Evolutionary conservation across 306 rosid species (phyloP).

Genomic region (Morella rubra): DNA sequence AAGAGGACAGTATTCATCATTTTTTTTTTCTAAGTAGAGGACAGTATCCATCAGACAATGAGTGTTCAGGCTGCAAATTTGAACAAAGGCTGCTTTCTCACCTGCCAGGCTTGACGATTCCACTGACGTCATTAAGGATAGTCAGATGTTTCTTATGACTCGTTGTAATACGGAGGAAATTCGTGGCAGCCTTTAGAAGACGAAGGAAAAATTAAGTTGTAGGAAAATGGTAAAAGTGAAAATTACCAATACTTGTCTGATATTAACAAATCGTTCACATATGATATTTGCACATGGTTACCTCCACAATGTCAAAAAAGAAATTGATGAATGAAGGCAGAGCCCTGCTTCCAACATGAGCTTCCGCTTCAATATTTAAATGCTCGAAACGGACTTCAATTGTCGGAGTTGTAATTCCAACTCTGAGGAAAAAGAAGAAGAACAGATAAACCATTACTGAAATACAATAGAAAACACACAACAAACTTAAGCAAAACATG

Average conservation of each 20-base stretch:
- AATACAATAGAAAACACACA: background rate
- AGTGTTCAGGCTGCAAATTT: background rate
- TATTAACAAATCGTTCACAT: no score
- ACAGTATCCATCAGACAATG: background rate
- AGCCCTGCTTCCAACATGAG: conserved; percentile 47
- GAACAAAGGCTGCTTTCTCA: conserved; percentile 10
- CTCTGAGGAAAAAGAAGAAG: conserved; percentile 33
- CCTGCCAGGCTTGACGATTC: conserved; percentile 70
- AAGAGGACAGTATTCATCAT: no score
- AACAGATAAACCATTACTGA: background rate
- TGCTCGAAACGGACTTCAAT: conserved; percentile 62
- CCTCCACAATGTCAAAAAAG: conserved; percentile 30
- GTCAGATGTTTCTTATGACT: conserved; percentile 32
- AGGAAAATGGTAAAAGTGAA: no score
- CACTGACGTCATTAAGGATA: conserved; percentile 65
- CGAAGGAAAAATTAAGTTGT: no score
- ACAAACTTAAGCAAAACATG: background rate
- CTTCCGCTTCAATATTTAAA: conserved; percentile 48
- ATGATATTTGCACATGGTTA: background rate
- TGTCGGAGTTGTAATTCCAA: conserved; percentile 56
- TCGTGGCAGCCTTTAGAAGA: conserved; percentile 26
- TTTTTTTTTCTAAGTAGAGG: no score
- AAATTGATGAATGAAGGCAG: conserved; percentile 35
- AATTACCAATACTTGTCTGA: no score
- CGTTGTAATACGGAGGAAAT: conserved; percentile 31